Evolutionary conservation across 2,329 filamentous ascomycete genomes (phyloP), one percentile per base, ranked within the genome.

Genomic region (Sphaerulina vaccinii): DNA sequence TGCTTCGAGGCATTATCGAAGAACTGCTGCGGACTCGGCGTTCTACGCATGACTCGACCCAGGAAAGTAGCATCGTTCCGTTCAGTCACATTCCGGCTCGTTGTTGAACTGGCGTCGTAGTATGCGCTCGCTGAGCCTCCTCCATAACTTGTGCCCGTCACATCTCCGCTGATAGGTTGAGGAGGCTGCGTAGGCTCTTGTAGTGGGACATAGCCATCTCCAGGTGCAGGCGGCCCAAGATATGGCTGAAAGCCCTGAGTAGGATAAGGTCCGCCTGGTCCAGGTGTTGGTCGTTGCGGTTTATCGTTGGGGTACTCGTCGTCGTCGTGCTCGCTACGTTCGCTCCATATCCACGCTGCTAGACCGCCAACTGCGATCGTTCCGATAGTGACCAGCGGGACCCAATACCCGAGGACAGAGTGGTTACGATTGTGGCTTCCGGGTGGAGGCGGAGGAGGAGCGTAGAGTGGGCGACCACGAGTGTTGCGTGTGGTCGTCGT

Each of bases 261-360:
- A 3, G 59, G 52, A 47, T 59, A 58, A 33, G 49, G 51, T 21
- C 54, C 55, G 43, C 54, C 54, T 24, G 47, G 51, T n/a, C 61
- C 62, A n/a, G 57, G 49, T 5, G 65, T 32, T 32, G 27, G 65
- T 27, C 61, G 58, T 27, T 61, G 63, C 18, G 65, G 65, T 49
- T 65, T 66, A 46, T 72, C 64, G 21, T 62, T 49, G 49, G 76
- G 74, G 47, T 83, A 80, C 56, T 84, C 79, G 51, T 82, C 79
- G 22, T 90, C 85, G 47, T 89, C 85, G 52, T 85, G 81, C 60
- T 88, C 85, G 65, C 80, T 83, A 65, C 89, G 86, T 73, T 95
- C 90, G 70, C 87, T 95, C 90, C 90, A 96, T 55, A 91, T 83
- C 92, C 92, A 97, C 51, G 90, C 90, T 46, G 86, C 91, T 41